These are phyloP conservation scores for Dendrocalamus sinicus DNA, from an alignment of 176 grass and related monocot genomes.

Conservation along the genomic window DNA sequence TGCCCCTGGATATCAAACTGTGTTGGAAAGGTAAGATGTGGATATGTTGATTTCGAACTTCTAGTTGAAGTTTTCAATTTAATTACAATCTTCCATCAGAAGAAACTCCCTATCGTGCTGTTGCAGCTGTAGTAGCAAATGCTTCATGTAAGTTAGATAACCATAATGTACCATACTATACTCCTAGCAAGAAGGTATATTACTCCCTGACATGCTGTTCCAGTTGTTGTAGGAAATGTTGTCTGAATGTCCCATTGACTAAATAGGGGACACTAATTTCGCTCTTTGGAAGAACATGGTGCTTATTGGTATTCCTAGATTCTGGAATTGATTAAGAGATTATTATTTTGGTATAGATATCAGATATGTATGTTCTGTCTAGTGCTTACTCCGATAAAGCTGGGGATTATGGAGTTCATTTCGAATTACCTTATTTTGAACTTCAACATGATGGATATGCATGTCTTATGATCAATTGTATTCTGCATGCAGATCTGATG, in stretches of 20 bases:
- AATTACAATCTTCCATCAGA: not conserved
- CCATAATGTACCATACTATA: not conserved
- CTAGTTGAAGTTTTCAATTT: not conserved
- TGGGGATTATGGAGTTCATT: not conserved
- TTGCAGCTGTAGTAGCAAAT: conserved; percentile 19
- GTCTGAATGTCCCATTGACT: conserved; percentile 19
- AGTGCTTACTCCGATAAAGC: conserved; percentile 15
- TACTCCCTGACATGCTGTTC: conserved; percentile 11
- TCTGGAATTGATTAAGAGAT: not conserved
- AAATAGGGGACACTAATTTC: not conserved
- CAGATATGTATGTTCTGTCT: not conserved
- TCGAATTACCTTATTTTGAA: conserved; percentile 15
- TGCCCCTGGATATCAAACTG: conserved; percentile 99
- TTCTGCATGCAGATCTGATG: conserved; percentile 1
- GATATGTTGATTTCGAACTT: conserved; percentile 22
- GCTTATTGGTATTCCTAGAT: conserved; percentile 3
- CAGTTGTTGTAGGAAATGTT: conserved; percentile 17
- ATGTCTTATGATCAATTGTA: conserved; percentile 24
- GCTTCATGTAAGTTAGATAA: not conserved
- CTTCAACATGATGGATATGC: not conserved
- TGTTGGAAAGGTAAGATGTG: conserved; percentile 83
- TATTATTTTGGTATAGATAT: conserved; percentile 7
- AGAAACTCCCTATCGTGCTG: not conserved
- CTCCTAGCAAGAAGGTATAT: not conserved
- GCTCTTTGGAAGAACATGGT: not conserved